phyloP scores from a whole-genome alignment of 2,329 filamentous ascomycete genomes.

The Nemania sp. region DNA sequence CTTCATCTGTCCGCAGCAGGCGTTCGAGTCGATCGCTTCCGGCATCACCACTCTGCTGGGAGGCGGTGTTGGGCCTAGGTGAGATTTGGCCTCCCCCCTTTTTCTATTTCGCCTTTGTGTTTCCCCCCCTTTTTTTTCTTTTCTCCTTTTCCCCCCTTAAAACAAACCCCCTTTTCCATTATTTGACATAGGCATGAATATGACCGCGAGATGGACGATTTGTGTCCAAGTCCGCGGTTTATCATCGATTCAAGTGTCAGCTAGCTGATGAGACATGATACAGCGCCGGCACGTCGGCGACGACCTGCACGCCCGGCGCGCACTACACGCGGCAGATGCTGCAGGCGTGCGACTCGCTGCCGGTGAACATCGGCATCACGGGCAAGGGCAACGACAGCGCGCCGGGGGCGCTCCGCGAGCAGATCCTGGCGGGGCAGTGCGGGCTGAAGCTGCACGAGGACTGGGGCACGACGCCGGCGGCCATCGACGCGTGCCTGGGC shows the following conservation, averaged over 20 bases:
- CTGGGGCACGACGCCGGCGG: conserved; percentile 89
- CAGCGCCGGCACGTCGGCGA: conserved; percentile 85
- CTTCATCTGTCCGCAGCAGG: conserved; percentile 93
- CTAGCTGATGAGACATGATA: too few relatives aligned
- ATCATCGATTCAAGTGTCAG: too few relatives aligned
- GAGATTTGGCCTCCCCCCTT: conserved; percentile 1
- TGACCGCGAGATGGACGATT: too few relatives aligned
- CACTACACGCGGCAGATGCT: conserved; percentile 88
- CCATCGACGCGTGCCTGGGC: conserved; percentile 82
- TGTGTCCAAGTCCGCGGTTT: too few relatives aligned
- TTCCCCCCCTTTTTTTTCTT: background rate
- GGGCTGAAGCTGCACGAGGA: conserved; percentile 96
- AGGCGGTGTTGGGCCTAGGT: conserved; percentile 90
- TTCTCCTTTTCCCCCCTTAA: background rate
- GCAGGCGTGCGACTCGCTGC: conserved; percentile 79
- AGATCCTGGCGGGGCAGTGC: conserved; percentile 81
- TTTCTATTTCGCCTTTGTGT: background rate
- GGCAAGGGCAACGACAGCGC: conserved; percentile 90
- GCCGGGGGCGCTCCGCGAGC: conserved; percentile 72
- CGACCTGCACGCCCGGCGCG: conserved; percentile 88
- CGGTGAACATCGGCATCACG: conserved; percentile 88
- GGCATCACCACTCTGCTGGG: conserved; percentile 91
- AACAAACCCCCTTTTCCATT: background rate
- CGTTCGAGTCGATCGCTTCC: conserved; percentile 78
- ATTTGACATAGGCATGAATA: background rate